Base-by-base conservation (phyloP, 2,329 filamentous ascomycete species). In the Aspergillus aculeatus region DNA sequence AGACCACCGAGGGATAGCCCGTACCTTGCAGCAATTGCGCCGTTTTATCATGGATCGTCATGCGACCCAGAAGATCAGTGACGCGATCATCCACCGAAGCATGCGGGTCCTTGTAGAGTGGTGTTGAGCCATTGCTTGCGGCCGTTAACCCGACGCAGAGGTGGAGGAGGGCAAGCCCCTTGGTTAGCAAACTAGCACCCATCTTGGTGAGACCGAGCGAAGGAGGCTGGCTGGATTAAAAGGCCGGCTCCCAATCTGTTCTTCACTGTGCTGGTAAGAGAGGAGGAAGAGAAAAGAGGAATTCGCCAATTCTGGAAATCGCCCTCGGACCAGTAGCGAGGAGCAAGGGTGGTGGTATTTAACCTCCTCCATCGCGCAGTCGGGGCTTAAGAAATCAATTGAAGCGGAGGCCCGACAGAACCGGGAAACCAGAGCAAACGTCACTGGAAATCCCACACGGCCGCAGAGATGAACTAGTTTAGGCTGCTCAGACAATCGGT, bases 41-140 rank as follows among this genome's bases (percentile, higher is more conserved):
- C 49, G 85, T 83, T 77, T 92, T 92, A 61, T 92, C 89, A 68
- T 89, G 81, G 57, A 90, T 83, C 0, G 87, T 90, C 89, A 92
- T 92, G 24, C 86, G 84, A 12, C 83, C 83, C 55, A 92, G 75
- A 5, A 92, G 81, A 71, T 92, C 89, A 10, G 83, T 73, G 11
- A 92, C 83, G 60, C 89, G 82, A 53, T 83, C 83, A 54, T 90
- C 85, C 14, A 91, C 78, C 7, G 84, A 77, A 5, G 86, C 84
- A 58, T 79, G 80, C 5, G 87, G 77, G 69, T 91, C 80, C 70
- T 88, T 89, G 81, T 90, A 90, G 1, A 69, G 58, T 0, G 72
- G 72, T 3, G 54, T 64, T n/a, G 63, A 65, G 24, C 47, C 57
- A 59, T 57, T 52, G 11, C 66, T 62, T 11, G 64, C 66, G 44